Base-by-base conservation (phyloP, 169 alveolate genomes). In the Cryptosporidium xiaoi region DNA sequence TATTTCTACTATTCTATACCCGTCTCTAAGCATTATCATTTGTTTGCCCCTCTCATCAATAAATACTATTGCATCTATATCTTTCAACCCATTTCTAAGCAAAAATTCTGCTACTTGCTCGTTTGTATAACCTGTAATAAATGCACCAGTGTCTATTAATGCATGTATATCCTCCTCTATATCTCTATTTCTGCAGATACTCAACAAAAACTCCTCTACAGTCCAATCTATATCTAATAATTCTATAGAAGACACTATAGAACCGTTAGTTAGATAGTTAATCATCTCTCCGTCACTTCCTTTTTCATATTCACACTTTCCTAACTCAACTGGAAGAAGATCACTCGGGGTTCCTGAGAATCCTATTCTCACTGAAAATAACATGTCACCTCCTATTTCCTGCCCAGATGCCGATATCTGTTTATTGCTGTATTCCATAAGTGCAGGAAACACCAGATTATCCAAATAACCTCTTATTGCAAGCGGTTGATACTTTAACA, bases 271-370 rank as follows among this genome's bases (percentile, higher is more conserved):
- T 5, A 95, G 85, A 58, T 93, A 90, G 51, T 90, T 83, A 27
- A 95, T 82, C 64, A 96, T 94, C 27, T 93, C 91, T 12, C 97
- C 97, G 77, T 95, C 97, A 15, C 96, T 93, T 82, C 97, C 96
- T 34, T 27, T 48, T 12, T 65, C 96, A 92, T 92, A 96, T 83
- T 92, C 90, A 91, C 98, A 95, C 24, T 71, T 77, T 58, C 96
- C 96, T 91, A 96, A 85, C 50, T 93, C 96, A 60, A 89, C 94
- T 0, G 98, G 98, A 71, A 96, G 91, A 82, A 96, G 93, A 82
- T 95, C 97, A 66, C 96, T 93, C 33, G 98, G 97, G 31, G 98
- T 96, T 2, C 98, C 98, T 34, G 97, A 94, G 94, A 95, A 96
- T 24, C 98, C 98, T 46, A 96, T 91, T 50, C 97, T 93, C 18